phyloP scores from a whole-genome alignment of 1,284 basidiomycete species.

The Sutorius eximius region DNA sequence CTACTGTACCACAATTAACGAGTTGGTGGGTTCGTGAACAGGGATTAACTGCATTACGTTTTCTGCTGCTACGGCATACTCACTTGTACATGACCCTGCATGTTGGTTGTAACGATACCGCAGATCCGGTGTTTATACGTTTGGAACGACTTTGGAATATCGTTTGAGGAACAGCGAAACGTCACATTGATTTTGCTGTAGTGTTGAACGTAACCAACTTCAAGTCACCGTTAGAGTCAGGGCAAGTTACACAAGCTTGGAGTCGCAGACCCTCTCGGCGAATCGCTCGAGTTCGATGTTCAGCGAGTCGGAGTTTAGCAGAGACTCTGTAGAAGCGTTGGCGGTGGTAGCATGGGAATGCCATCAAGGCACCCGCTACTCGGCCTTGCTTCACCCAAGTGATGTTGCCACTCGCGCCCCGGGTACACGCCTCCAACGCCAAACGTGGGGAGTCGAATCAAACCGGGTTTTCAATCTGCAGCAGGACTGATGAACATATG shows the following conservation, averaged over 20 bases:
- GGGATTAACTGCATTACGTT: slow-evolving; percentile 14
- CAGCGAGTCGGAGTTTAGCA: background rate
- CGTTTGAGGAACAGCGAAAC: slow-evolving; percentile 11
- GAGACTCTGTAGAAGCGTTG: slow-evolving; percentile 3
- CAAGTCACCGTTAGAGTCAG: too few relatives aligned
- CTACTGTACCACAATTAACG: slow-evolving; percentile 21
- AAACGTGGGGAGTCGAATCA: background rate
- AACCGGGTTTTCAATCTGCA: background rate
- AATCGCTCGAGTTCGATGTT: slow-evolving; percentile 5
- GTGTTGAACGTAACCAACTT: too few relatives aligned
- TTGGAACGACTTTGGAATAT: slow-evolving; percentile 4
- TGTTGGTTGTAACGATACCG: slow-evolving; percentile 28
- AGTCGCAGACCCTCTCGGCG: background rate
- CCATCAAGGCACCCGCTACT: background rate
- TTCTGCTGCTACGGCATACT: slow-evolving; percentile 10
- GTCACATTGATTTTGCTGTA: background rate
- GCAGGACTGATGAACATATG: background rate
- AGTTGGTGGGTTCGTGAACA: slow-evolving; percentile 14
- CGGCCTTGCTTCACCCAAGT: background rate
- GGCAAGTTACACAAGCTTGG: background rate
- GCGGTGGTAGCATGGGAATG: background rate
- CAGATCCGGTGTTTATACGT: background rate
- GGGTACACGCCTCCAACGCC: background rate
- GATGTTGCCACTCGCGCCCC: background rate
- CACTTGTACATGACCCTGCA: slow-evolving; percentile 27